Evolutionary conservation across 2,329 filamentous ascomycete species (phyloP).

Genomic region (Ophiocordyceps sinensis): DNA sequence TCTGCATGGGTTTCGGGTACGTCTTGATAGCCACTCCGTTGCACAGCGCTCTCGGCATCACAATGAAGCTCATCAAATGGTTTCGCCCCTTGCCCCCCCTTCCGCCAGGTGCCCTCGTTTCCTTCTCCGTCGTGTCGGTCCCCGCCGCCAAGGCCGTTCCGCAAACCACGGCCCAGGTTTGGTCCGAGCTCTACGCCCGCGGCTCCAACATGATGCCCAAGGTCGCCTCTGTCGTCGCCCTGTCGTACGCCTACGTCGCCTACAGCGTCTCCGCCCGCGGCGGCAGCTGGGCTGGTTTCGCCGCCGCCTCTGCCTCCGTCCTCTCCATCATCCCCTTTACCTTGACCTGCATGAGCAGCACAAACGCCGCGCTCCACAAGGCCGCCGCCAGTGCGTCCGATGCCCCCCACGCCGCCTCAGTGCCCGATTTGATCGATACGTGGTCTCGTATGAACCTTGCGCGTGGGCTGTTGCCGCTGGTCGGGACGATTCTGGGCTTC

Average conservation of each 20-base stretch:
- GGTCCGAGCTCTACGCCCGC: constrained; percentile 22
- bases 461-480: constrained; percentile 16
- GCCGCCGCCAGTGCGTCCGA: constrained; percentile 5
- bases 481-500: constrained; percentile 12
- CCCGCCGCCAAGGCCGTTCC: constrained; percentile 16
- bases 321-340: constrained; percentile 26
- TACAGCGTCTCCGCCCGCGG: constrained; percentile 15
- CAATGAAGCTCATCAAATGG: not conserved
- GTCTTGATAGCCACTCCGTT: not conserved
- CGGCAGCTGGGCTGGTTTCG: constrained; percentile 18
- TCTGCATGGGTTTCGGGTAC: constrained; percentile 23
- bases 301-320: constrained; percentile 16
- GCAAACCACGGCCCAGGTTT: constrained; percentile 16
- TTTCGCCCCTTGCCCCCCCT: not conserved
- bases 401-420: not conserved
- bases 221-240: constrained; percentile 15
- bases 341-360: constrained; percentile 18
- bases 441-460: constrained; percentile 15
- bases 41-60: too few species aligned
- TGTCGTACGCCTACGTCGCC: constrained; percentile 20
- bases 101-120: constrained; percentile 18
- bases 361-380: constrained; percentile 18
- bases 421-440: constrained; percentile 6
- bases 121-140: constrained; percentile 20
- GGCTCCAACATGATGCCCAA: constrained; percentile 23